Evolutionary conservation across 495 filamentous ascomycete genomes (phyloP).

Genomic region (Aspergillus nidulans): DNA sequence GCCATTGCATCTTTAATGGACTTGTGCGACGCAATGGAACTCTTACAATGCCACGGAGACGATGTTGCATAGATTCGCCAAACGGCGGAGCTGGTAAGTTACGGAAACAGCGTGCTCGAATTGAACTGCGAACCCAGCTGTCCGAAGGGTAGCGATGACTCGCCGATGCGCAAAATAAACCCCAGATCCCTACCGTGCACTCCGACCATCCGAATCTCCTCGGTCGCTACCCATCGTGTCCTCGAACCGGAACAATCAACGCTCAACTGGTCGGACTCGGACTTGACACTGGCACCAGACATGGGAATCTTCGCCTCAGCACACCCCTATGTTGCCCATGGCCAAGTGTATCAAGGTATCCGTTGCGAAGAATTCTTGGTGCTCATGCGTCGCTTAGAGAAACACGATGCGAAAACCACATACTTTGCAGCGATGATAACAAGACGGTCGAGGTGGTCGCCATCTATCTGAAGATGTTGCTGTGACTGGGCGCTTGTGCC

Average conservation of each 20-base stretch:
- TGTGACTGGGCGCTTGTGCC: background rate
- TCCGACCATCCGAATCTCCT: background rate
- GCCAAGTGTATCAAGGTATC: background rate
- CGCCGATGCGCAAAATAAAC: background rate
- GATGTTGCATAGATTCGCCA: background rate
- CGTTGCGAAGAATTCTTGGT: constrained; percentile 1
- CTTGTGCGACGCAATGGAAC: background rate
- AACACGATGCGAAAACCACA: background rate
- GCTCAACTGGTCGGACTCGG: constrained; percentile 9
- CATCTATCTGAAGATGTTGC: background rate
- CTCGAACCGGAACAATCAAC: background rate
- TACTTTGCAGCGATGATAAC: background rate
- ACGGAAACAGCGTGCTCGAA: constrained; percentile 7
- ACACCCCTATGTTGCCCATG: background rate
- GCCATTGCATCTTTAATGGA: background rate
- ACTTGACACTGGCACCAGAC: background rate
- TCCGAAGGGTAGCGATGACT: constrained; percentile 6
- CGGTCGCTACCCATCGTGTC: background rate
- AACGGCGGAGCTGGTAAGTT: background rate
- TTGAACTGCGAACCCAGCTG: constrained; percentile 7
- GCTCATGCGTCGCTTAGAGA: background rate
- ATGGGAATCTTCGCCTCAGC: background rate
- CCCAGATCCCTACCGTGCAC: background rate
- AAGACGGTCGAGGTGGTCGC: constrained; percentile 2
- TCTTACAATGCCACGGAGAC: background rate